Percentiles rank a stretch among this genome's conserved stretches.
Conservation (phyloP, 1,284 basidiomycete species). For the Boletus smithii region DNA sequence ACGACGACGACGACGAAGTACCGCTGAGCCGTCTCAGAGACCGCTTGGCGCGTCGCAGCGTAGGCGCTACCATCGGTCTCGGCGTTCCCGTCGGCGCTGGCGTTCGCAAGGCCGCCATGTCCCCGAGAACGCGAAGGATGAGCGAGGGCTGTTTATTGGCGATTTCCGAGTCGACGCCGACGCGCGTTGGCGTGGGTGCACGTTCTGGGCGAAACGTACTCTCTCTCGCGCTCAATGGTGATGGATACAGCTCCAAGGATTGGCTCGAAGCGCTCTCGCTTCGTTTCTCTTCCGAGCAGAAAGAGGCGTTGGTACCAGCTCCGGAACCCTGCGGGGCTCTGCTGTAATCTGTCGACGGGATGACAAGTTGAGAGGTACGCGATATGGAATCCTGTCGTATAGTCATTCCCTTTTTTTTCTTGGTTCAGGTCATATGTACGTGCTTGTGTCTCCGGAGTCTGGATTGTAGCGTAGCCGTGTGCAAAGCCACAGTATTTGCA, state of each 20-base stretch:
- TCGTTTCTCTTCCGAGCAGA: constrained; percentile 1
- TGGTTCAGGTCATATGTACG: neutral
- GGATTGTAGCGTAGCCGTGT: neutral
- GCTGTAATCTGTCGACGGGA: neutral
- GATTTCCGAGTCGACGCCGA: constrained; percentile 18
- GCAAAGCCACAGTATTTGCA: neutral
- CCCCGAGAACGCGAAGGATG: constrained; percentile 7
- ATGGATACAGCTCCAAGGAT: constrained; percentile 5
- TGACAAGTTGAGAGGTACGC: neutral
- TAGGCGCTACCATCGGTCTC: neutral
- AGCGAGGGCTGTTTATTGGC: constrained; percentile 25
- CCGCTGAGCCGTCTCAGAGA: constrained; percentile 15
- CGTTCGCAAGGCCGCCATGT: constrained; percentile 2
- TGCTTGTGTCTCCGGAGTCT: neutral
- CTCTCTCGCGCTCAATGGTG: constrained; percentile 10
- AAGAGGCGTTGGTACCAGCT: neutral
- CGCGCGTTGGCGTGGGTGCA: constrained; percentile 14
- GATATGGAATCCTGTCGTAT: neutral
- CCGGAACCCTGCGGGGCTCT: neutral
- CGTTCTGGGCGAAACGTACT: constrained; percentile 2
- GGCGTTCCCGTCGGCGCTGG: neutral
- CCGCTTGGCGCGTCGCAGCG: constrained; percentile 9
- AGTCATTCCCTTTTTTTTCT: neutral
- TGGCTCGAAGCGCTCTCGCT: constrained; percentile 25
- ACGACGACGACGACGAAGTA: constrained; percentile 19